Evolutionary conservation across 2,329 filamentous ascomycete species (phyloP), one percentile per base, ranked within the genome.

Genomic region (Arthrobotrys sinensis): DNA sequence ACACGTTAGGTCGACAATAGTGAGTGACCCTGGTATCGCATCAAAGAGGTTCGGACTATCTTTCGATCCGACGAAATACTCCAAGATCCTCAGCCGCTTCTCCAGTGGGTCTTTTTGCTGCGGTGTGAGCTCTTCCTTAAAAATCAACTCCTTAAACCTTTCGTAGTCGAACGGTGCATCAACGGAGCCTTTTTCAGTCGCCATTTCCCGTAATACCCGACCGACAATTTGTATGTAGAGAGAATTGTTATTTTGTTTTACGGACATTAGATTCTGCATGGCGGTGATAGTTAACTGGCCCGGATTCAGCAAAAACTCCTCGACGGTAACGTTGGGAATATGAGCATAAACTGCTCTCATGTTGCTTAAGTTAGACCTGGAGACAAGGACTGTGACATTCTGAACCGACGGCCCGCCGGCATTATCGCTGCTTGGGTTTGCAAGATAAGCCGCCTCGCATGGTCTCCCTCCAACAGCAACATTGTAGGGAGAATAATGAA

Each of bases 1-100:
- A 82, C 91, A 93, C 0, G 89, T 92, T 0, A 96, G 85, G 80
- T 96, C 92, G 4, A 94, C 85, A 57, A 93, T 91, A 0, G 89
- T 92, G 0, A 92, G 83, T 10, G 85, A 84, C 0, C 89, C 89
- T 0, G 87, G 84, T 62, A 85, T 67, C 3, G 46, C 53, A 36
- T 71, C 69, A 40, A 79, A 78, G 46, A 66, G 79, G 28, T 69
- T 62, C 2, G 68, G 60, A 53, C 65, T 76, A 36, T 76, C 57
- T 45, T 81, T 68, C 40, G 70, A 19, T 19, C 57, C 75, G 21
- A 82, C 69, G 62, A 82, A 82, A 3, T 80, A 82, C 45, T 82
- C 81, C 46, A 82, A 46, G 14, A 82, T 34, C 11, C 80, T 80
- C 4, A 82, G 24, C 12, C 81, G 71, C 64, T 81, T 70, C 12